phyloP scores from a whole-genome alignment of 75 land plant species.

The Pinus albicaulis region DNA sequence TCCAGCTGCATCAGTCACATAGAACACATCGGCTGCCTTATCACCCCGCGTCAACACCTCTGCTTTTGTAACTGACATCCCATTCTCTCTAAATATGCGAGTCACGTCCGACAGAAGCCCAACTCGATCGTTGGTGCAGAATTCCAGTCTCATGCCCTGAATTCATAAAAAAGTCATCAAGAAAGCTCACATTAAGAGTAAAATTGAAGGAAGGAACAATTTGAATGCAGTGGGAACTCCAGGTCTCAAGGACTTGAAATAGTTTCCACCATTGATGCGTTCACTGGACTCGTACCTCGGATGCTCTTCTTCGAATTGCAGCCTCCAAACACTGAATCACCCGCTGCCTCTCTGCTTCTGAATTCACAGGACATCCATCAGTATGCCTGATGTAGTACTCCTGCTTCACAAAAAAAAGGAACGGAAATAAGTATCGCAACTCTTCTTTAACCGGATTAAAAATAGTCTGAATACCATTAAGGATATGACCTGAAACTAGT shows the following conservation, averaged over 20 bases:
- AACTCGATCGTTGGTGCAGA: conserved; percentile 55
- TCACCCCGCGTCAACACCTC: conserved; percentile 65
- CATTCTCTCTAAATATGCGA: conserved; percentile 86
- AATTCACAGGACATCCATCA: conserved; percentile 76
- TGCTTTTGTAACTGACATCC: conserved; percentile 78
- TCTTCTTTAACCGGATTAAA: too few relatives aligned
- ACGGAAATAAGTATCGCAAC: too few relatives aligned
- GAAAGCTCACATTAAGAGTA: background rate
- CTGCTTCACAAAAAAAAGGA: conserved; percentile 21
- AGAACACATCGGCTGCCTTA: conserved; percentile 62
- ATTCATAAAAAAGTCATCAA: background rate
- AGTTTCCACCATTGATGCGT: background rate
- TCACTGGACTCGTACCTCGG: conserved; percentile 44
- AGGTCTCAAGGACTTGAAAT: too few relatives aligned
- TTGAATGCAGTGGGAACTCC: background rate
- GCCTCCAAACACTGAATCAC: conserved; percentile 83
- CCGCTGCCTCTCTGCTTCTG: conserved; percentile 71
- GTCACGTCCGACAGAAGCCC: conserved; percentile 84
- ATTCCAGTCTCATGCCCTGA: conserved; percentile 86
- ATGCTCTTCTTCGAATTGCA: conserved; percentile 79
- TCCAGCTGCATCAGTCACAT: conserved; percentile 71
- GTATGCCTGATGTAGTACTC: conserved; percentile 82
- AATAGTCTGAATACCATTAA: too few relatives aligned
- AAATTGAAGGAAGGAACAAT: background rate
- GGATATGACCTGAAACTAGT: too few relatives aligned